Percentiles rank a stretch among this genome's conserved stretches.
Conservation (phyloP, 129 eudicot species). For the Daucus carota region DH1_v3.0 NC_030382.2:56614501-56615000, state of each 20-base stretch:
- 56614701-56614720: background rate
- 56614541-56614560: slow-evolving; percentile 59
- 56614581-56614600: background rate
- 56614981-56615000: too few relatives aligned
- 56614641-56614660: background rate
- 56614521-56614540: slow-evolving; percentile 46
- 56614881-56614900: too few relatives aligned
- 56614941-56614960: too few relatives aligned
- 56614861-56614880: too few relatives aligned
- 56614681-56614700: background rate
- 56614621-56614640: background rate
- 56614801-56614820: too few relatives aligned
- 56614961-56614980: too few relatives aligned
- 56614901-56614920: too few relatives aligned
- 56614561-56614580: slow-evolving; percentile 50
- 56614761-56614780: slow-evolving; percentile 4
- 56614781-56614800: background rate
- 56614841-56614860: too few relatives aligned
- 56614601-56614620: background rate
- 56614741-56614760: background rate
- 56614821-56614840: too few relatives aligned
- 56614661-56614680: background rate
- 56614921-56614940: too few relatives aligned
- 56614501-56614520: slow-evolving; percentile 72
- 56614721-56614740: background rate